These are phyloP conservation scores for Globisporangium yorkense DNA, from an alignment of 352 stramenopile species.

Conservation along the genomic window DNA sequence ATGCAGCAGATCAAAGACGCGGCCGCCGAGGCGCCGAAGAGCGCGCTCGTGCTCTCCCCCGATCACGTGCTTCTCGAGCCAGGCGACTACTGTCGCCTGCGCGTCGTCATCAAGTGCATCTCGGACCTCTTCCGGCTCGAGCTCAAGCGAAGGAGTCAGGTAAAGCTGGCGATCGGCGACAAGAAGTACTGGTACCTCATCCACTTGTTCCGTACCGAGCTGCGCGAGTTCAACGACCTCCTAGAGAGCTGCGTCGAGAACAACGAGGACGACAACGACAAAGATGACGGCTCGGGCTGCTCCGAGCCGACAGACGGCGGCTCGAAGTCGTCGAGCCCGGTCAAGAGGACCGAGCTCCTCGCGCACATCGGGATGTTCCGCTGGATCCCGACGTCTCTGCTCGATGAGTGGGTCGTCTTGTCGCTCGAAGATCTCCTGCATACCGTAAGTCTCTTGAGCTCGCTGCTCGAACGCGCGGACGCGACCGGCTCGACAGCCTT, in stretches of 20 bases:
- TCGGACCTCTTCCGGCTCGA: conserved; percentile 50
- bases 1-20: conserved; percentile 14
- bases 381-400: conserved; percentile 30
- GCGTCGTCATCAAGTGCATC: conserved; percentile 29
- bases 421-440: conserved; percentile 45
- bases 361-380: conserved; percentile 27
- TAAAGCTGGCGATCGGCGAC: conserved; percentile 23
- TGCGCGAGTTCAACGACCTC: conserved; percentile 40
- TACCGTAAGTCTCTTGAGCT: conserved; percentile 20
- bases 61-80: conserved; percentile 4
- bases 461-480: conserved; percentile 13
- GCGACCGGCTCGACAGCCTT: neutral
- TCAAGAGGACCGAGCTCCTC: conserved; percentile 10
- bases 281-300: conserved; percentile 1
- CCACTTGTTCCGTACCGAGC: conserved; percentile 29
- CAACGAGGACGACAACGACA: conserved; percentile 5
- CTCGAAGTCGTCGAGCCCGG: neutral
- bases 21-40: neutral
- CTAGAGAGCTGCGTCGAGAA: conserved; percentile 3
- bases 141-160: conserved; percentile 28
- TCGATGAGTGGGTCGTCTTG: conserved; percentile 51
- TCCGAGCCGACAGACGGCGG: neutral
- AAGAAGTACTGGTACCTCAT: conserved; percentile 51
- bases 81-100: conserved; percentile 21
- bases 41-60: conserved; percentile 3